Base-by-base conservation (phyloP, 2,329 filamentous ascomycete species). In the Rhexocercosporidium sp. region DNA sequence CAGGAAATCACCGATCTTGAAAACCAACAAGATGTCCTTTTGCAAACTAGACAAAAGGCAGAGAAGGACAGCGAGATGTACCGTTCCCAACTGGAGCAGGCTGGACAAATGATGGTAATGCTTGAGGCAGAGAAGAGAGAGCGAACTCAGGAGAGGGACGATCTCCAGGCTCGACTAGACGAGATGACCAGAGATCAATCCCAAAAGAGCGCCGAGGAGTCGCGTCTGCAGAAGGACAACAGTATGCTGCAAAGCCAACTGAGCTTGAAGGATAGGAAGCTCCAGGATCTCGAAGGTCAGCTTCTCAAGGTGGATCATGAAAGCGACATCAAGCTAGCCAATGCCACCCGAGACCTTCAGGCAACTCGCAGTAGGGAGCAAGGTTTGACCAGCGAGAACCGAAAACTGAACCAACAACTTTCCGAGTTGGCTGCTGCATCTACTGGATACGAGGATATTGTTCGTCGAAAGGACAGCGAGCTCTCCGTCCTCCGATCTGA, bases 1-100 rank as follows among this genome's bases (percentile, higher is more conserved):
- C 92, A 97, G 25, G 96, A 99, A 74, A 95, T 98, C 77, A 95
- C 98, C 77, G 90, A 90, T 63, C 86, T 99, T 0, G 96, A 99
- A 79, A 94, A 97, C 70, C 94, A 99, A 77, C 84, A 99, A 1
- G 96, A 99, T 77, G 90, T 91, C 66, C 84, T 99, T 3, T 88
- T 99, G 71, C 89, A 91, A 59, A 93, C 94, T 11, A 97, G 97
- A 80, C 97, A 94, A 79, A 90, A 89, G 63, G 92, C 92, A 0
- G 95, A 97, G 76, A 89, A 93, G 25, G 92, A 97, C 70, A 89
- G 95, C 5, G 91, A 96, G 69, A 85, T 88, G 65, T 92, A 90
- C 75, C 88, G 93, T 37, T 85, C 86, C 2, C 94, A 99, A 75
- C 86, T 99, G 5, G 94, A 98, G 76, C 94, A 98, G 80, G 96